These are phyloP conservation scores for Coemansia sp. DNA, from an alignment of 192 early-diverging fungal genomes.

Conservation along the genomic window DNA sequence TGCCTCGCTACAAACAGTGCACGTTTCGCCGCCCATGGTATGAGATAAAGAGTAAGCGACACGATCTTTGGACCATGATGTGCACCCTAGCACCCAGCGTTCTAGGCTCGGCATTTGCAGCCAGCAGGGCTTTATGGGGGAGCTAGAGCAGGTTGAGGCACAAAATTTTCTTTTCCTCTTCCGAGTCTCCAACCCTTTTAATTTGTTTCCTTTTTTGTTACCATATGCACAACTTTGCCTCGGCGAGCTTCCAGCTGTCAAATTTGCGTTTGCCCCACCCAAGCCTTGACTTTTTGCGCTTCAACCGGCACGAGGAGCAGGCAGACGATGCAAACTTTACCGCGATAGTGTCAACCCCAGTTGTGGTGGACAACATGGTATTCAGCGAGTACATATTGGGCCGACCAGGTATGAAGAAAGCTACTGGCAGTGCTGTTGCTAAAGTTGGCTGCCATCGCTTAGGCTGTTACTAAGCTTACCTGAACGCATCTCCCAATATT, in stretches of 20 bases:
- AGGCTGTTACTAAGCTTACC: not conserved
- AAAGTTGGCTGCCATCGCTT: not conserved
- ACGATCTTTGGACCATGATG: not conserved
- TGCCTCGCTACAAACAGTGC: constrained; percentile 35
- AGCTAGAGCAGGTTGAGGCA: not conserved
- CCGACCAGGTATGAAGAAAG: constrained; percentile 8
- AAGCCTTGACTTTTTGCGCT: constrained; percentile 28
- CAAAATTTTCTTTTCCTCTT: not conserved
- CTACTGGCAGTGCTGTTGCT: not conserved
- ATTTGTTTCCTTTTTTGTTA: not conserved
- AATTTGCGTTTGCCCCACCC: constrained; percentile 27
- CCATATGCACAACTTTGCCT: constrained; percentile 16
- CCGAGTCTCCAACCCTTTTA: not conserved
- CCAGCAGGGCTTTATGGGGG: constrained; percentile 22
- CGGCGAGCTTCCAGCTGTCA: constrained; percentile 22
- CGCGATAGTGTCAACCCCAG: constrained; percentile 23
- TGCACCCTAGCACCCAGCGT: not conserved
- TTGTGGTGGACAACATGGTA: constrained; percentile 15
- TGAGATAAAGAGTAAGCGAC: not conserved
- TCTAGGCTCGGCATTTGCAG: not conserved
- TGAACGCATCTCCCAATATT: not conserved
- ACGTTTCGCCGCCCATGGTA: constrained; percentile 15
- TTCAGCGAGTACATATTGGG: constrained; percentile 24
- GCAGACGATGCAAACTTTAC: constrained; percentile 27
- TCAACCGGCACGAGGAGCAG: constrained; percentile 20